Conservation (phyloP, 768 basidiomycete genomes). For the Termitomyces sp. region DNA sequence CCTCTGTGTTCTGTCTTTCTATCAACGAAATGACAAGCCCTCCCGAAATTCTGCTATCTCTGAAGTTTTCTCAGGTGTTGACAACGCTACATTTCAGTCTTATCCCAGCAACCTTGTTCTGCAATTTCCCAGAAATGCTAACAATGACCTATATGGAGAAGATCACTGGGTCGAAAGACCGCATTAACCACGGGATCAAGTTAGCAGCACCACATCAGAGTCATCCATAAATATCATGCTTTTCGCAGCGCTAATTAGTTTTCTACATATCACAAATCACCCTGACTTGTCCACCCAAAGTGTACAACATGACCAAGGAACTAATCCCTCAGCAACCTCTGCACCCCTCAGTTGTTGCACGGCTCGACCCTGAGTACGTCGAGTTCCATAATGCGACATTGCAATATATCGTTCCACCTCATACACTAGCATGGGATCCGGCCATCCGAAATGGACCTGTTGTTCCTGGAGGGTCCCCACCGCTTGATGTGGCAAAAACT, state of each 20-base stretch:
- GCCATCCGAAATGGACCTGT: slow-evolving; percentile 43
- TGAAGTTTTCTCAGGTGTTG: background rate
- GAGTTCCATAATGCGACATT: slow-evolving; percentile 52
- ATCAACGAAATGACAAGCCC: too few species aligned
- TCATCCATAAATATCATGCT: background rate
- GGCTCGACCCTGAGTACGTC: slow-evolving; percentile 63
- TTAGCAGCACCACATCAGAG: background rate
- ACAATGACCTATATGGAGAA: background rate
- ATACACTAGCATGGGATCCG: slow-evolving; percentile 60
- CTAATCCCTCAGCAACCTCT: slow-evolving; percentile 38
- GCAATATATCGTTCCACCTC: slow-evolving; percentile 39
- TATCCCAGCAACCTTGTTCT: background rate
- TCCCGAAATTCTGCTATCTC: too few species aligned
- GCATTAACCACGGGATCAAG: background rate
- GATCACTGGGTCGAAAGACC: background rate
- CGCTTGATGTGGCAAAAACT: slow-evolving; percentile 49
- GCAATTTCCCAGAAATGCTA: background rate
- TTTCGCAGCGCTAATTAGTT: background rate
- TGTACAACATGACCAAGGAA: background rate
- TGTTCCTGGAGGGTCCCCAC: slow-evolving; percentile 52
- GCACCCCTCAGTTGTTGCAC: slow-evolving; percentile 52
- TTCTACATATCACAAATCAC: background rate
- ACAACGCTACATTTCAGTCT: background rate
- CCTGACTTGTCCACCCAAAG: background rate
- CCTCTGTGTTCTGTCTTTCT: background rate